phyloP scores from a whole-genome alignment of 2,329 filamentous ascomycete species.

The Stemphylium beticola region DNA sequence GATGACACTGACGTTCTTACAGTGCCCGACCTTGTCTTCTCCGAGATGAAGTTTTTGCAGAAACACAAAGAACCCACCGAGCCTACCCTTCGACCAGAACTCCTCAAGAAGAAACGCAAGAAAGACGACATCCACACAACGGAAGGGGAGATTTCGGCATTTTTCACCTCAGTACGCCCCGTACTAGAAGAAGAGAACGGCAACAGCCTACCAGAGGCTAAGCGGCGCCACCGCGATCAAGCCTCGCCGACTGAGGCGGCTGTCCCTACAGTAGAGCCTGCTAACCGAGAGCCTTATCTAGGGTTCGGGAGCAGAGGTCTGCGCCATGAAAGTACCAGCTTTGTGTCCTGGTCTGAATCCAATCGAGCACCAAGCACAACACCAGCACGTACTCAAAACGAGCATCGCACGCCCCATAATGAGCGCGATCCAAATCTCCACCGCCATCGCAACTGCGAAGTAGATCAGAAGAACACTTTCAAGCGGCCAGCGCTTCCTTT shows the following conservation, averaged over 20 bases:
- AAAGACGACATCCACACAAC: constrained; percentile 40
- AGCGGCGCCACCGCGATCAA: constrained; percentile 16
- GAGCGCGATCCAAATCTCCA: constrained; percentile 15
- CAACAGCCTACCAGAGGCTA: constrained; percentile 21
- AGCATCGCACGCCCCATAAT: background rate
- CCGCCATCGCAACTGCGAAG: background rate
- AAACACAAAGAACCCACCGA: constrained; percentile 41
- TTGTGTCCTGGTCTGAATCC: constrained; percentile 54
- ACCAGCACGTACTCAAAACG: constrained; percentile 8
- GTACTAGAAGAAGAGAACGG: constrained; percentile 31
- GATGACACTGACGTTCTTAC: constrained; percentile 22
- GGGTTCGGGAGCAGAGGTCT: constrained; percentile 47
- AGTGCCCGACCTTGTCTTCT: constrained; percentile 61
- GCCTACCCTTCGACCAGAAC: constrained; percentile 28
- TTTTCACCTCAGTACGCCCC: constrained; percentile 48
- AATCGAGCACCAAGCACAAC: constrained; percentile 26
- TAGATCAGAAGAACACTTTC: constrained; percentile 6
- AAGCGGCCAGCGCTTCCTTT: constrained; percentile 14
- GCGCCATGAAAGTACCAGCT: constrained; percentile 40
- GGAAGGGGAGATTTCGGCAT: constrained; percentile 54
- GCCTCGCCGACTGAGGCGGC: constrained; percentile 23
- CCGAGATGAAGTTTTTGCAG: constrained; percentile 58
- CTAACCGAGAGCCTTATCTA: constrained; percentile 44
- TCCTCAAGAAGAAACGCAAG: constrained; percentile 38
- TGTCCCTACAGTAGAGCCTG: constrained; percentile 40